Evolutionary conservation across 306 rosid genomes (phyloP).

Genomic region (Lathyrus sativus): DNA sequence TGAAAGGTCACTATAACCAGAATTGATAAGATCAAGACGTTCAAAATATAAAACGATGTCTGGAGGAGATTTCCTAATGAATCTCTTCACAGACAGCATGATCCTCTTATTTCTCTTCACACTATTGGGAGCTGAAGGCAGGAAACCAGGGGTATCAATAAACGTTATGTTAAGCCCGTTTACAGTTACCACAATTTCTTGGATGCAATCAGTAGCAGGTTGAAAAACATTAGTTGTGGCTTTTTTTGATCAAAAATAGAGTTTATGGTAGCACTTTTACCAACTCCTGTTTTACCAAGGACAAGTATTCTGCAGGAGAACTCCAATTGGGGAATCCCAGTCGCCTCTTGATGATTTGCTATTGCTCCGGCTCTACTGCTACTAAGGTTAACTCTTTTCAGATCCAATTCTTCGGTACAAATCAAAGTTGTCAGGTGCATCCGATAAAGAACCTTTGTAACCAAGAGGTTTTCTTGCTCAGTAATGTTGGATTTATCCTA

Average conservation of each 20-base stretch:
- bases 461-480: conserved; percentile 69
- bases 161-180: conserved; percentile 69
- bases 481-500: no score
- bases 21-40: no score
- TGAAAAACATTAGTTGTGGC: conserved; percentile 76
- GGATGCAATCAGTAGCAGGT: conserved; percentile 82
- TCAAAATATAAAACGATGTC: no score
- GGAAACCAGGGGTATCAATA: conserved; percentile 93
- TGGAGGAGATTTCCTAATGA: no score
- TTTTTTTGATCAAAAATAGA: conserved; percentile 81
- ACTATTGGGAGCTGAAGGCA: conserved; percentile 59
- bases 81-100: no score
- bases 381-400: no score
- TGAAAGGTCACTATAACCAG: no score
- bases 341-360: conserved; percentile 67
- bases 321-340: conserved; percentile 57
- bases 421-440: conserved; percentile 87
- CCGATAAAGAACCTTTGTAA: conserved; percentile 81
- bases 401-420: conserved; percentile 66
- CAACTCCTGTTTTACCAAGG: conserved; percentile 88
- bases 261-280: conserved; percentile 88
- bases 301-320: no score
- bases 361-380: conserved; percentile 52
- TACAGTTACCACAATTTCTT: conserved; percentile 72
- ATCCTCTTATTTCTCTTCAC: conserved; percentile 78